Base-by-base conservation (phyloP, 2,329 filamentous ascomycete species). In the Fonsecaea nubica region DNA sequence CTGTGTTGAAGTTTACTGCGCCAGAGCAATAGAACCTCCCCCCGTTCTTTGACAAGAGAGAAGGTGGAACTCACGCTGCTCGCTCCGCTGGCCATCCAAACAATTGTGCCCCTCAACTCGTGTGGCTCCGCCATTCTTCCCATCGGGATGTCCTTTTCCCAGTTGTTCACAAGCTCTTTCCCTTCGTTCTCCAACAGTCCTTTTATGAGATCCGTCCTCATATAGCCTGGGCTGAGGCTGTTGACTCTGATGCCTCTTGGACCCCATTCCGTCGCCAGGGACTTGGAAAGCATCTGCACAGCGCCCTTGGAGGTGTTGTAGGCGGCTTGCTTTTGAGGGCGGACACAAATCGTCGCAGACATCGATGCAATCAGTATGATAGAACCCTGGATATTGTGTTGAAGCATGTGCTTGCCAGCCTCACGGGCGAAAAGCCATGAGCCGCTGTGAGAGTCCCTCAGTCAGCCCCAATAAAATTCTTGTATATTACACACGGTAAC, bases 371-470 rank as follows among this genome's bases (percentile, higher is more conserved):
- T 69, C 25, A 75, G 53, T n/a, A 75, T 66, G 18, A 74, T 73
- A 53, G 62, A 69, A 2, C 72, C 73, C 3, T 55, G 54, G 59
- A 73, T 73, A 57, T 74, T 70, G 36, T 76, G 67, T 36, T 75
- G 70, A 12, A 78, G 72, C 75, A 78, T 77, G 54, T 77, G 75
- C 65, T 72, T 91, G 36, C 93, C 94, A 8, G 97, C 90, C 4
- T 87, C 88, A 30, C 89, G 90, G 3, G 93, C 92, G 76, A 94
- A 97, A 40, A 97, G 84, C 77, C 96, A 97, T 62, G 93, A 96
- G 25, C 94, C 94, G 75, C 58, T 61, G 48, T 25, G 15, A 61
- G 52, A 15, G 13, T 32, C 1, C 35, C 9, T 25, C 8, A 18
- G 58, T 61, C 48, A 61, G 58, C 13, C 8, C 33, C 52, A n/a